These are phyloP conservation scores for Starmerella bombicola DNA, from an alignment of 805 yeast species.

Conservation along the genomic window DNA sequence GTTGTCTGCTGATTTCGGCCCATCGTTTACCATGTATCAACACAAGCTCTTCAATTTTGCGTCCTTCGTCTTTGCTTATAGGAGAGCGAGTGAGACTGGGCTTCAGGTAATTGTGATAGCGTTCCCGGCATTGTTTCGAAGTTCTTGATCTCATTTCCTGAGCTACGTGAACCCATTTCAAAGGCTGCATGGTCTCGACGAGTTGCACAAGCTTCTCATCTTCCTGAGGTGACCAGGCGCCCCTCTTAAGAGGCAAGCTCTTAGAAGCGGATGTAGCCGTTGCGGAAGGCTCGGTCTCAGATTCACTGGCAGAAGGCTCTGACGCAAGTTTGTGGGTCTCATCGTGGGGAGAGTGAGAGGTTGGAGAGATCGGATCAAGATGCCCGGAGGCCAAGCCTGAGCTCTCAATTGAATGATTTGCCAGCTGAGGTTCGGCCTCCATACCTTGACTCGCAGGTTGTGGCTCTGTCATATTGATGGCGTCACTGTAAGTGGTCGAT, in stretches of 20 bases:
- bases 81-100: slow-evolving; percentile 74
- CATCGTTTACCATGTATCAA: slow-evolving; percentile 72
- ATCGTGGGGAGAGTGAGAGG: no score
- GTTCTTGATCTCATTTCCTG: slow-evolving; percentile 61
- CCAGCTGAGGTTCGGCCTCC: no score
- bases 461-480: no score
- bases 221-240: slow-evolving; percentile 86
- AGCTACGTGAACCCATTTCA: slow-evolving; percentile 82
- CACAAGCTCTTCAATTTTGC: slow-evolving; percentile 65
- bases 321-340: not conserved
- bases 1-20: slow-evolving; percentile 86
- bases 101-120: slow-evolving; percentile 83
- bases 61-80: slow-evolving; percentile 74
- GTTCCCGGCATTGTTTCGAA: slow-evolving; percentile 83
- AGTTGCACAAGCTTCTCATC: slow-evolving; percentile 60
- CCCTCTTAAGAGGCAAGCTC: slow-evolving; percentile 33
- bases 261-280: slow-evolving; percentile 1
- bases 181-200: slow-evolving; percentile 59
- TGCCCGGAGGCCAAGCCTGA: no score
- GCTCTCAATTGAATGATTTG: no score
- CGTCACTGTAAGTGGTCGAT: no score
- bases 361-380: no score
- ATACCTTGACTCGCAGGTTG: no score
- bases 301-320: not conserved
- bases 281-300: slow-evolving; percentile 1